Evolutionary conservation across 306 rosid genomes (phyloP).

Genomic region (Lathyrus tuberosus): DNA sequence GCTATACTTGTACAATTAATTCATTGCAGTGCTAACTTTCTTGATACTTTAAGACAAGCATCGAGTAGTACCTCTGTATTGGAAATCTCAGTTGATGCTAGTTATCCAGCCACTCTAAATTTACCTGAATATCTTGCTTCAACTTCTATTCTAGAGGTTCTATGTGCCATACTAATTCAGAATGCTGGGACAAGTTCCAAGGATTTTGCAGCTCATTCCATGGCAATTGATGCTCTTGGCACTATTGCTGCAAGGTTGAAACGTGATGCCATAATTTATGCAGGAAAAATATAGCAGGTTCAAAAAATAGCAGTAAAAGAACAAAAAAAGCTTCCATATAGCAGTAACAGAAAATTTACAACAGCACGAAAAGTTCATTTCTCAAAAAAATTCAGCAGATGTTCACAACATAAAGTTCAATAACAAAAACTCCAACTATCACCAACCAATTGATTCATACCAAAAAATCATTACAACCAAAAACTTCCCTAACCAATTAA

Average conservation of each 20-base stretch:
- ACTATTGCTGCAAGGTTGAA: constrained; percentile 98
- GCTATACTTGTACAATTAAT: constrained; percentile 91
- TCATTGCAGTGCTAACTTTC: constrained; percentile 91
- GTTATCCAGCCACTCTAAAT: constrained; percentile 70
- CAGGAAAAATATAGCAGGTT: too few relatives aligned
- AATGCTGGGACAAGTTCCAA: constrained; percentile 93
- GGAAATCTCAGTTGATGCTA: constrained; percentile 70
- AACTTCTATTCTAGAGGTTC: constrained; percentile 90
- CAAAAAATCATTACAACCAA: too few relatives aligned
- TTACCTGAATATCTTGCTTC: constrained; percentile 98
- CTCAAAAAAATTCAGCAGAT: too few relatives aligned
- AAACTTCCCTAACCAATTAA: too few relatives aligned
- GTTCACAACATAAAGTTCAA: too few relatives aligned
- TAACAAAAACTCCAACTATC: too few relatives aligned
- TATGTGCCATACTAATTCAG: constrained; percentile 83
- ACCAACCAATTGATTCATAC: too few relatives aligned
- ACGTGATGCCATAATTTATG: constrained; percentile 84
- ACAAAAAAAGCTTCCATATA: too few relatives aligned
- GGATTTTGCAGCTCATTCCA: constrained; percentile 75
- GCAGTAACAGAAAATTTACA: too few relatives aligned
- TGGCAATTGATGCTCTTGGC: constrained; percentile 98
- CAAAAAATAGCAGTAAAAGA: too few relatives aligned
- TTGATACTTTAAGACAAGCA: constrained; percentile 76
- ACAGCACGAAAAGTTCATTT: too few relatives aligned
- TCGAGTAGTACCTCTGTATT: constrained; percentile 68